Conservation (phyloP, 768 basidiomycete species). For the Termitomyces sp. region DNA sequence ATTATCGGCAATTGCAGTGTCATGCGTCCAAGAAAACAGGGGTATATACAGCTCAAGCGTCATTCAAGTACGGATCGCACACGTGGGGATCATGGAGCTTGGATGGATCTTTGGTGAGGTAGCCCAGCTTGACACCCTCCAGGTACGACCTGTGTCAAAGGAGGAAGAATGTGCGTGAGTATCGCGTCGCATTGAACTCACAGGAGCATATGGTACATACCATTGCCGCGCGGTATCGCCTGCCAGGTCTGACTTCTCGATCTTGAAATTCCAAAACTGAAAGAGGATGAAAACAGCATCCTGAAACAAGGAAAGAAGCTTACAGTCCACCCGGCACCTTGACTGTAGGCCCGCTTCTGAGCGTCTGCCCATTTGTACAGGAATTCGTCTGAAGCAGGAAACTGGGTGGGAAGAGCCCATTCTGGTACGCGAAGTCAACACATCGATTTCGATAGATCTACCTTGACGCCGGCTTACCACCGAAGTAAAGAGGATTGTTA, state of each 20-base stretch:
- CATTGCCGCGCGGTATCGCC: constrained; percentile 58
- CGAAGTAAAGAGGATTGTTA: constrained; percentile 36
- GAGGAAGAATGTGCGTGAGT: neutral
- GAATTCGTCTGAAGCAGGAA: constrained; percentile 56
- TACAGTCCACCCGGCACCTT: constrained; percentile 64
- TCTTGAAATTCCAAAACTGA: constrained; percentile 67
- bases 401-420: constrained; percentile 57
- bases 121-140: constrained; percentile 52
- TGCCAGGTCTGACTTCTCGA: constrained; percentile 47
- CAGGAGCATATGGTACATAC: constrained; percentile 27
- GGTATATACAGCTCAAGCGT: neutral
- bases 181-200: neutral
- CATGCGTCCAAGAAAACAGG: neutral
- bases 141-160: constrained; percentile 56
- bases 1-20: neutral
- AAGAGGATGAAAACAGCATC: neutral
- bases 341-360: constrained; percentile 59
- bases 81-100: constrained; percentile 50
- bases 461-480: constrained; percentile 20
- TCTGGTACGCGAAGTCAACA: constrained; percentile 17
- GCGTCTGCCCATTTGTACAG: constrained; percentile 68
- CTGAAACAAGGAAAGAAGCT: constrained; percentile 17
- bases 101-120: constrained; percentile 59
- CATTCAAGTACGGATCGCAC: constrained; percentile 46
- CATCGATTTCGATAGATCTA: neutral